These are phyloP conservation scores for Arabidopsis hybrid DNA, from an alignment of 441 rosid species.

Conservation along the genomic window DNA sequence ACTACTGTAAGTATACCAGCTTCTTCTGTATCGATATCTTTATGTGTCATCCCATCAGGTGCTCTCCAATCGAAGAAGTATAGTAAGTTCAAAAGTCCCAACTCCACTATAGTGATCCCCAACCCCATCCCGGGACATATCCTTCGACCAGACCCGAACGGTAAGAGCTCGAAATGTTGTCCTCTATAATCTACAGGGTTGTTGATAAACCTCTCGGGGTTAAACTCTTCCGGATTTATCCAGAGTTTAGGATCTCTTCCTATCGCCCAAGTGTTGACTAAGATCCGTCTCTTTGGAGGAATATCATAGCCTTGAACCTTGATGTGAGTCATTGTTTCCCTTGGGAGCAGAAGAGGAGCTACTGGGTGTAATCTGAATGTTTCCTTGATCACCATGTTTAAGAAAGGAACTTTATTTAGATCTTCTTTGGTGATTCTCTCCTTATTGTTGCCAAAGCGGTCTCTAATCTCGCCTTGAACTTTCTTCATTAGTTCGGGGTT, in stretches of 20 bases:
- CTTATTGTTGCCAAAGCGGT: constrained; percentile 43
- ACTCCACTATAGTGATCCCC: constrained; percentile 23
- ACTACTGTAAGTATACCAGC: constrained; percentile 25
- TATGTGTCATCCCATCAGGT: constrained; percentile 39
- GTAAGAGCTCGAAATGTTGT: constrained; percentile 39
- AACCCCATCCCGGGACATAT: constrained; percentile 40
- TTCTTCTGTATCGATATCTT: constrained; percentile 35
- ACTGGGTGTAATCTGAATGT: constrained; percentile 61
- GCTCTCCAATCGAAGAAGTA: constrained; percentile 44
- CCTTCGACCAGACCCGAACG: constrained; percentile 50
- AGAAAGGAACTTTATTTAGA: constrained; percentile 44
- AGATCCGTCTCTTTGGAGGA: constrained; percentile 31
- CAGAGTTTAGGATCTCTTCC: constrained; percentile 39
- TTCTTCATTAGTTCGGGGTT: constrained; percentile 51
- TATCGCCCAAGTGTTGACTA: constrained; percentile 40
- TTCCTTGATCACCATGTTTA: constrained; percentile 56
- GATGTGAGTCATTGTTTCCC: constrained; percentile 48
- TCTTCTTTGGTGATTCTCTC: constrained; percentile 56
- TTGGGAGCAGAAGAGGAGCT: constrained; percentile 55
- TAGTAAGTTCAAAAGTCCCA: constrained; percentile 46
- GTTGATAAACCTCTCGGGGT: constrained; percentile 44
- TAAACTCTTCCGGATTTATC: constrained; percentile 44
- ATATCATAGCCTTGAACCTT: constrained; percentile 43
- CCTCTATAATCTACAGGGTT: constrained; percentile 39
- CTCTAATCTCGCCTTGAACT: constrained; percentile 51